phyloP scores from a whole-genome alignment of 306 rosid species.

The Geum urbanum region DNA sequence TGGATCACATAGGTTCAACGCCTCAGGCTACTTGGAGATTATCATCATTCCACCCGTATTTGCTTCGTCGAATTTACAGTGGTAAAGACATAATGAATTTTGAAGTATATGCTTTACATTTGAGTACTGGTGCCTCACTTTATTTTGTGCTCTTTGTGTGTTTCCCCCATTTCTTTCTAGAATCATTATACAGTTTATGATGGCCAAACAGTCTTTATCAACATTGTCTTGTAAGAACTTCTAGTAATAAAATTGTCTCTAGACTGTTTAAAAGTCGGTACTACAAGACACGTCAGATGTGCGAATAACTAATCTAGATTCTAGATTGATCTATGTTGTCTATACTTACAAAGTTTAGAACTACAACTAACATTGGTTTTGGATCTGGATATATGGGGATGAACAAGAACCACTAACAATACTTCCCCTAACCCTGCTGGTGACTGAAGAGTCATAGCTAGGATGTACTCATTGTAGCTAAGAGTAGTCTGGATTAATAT shows the following conservation, averaged over 20 bases:
- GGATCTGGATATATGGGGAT: not conserved
- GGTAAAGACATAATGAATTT: constrained; percentile 41
- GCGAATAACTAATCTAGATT: not conserved
- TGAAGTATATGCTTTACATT: constrained; percentile 12
- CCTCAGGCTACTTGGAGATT: constrained; percentile 94
- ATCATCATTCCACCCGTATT: constrained; percentile 94
- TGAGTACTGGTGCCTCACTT: constrained; percentile 10
- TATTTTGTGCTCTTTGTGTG: not conserved
- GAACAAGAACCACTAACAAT: not conserved
- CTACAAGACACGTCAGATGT: not conserved
- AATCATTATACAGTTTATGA: not conserved
- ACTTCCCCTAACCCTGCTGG: not conserved
- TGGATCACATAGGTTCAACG: constrained; percentile 68
- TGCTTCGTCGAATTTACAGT: constrained; percentile 84
- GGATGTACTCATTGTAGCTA: not conserved
- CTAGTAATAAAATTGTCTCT: too few species aligned
- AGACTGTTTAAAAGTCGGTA: not conserved
- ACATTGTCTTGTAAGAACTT: too few species aligned
- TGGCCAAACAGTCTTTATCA: not conserved
- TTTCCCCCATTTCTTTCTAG: not conserved
- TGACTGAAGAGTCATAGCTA: not conserved
- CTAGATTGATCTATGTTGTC: not conserved
- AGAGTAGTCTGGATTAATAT: not conserved
- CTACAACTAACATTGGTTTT: not conserved
- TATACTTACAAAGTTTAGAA: not conserved